phyloP scores from a whole-genome alignment of 495 filamentous ascomycete genomes.

The Astrothelium subdiscretum region DNA sequence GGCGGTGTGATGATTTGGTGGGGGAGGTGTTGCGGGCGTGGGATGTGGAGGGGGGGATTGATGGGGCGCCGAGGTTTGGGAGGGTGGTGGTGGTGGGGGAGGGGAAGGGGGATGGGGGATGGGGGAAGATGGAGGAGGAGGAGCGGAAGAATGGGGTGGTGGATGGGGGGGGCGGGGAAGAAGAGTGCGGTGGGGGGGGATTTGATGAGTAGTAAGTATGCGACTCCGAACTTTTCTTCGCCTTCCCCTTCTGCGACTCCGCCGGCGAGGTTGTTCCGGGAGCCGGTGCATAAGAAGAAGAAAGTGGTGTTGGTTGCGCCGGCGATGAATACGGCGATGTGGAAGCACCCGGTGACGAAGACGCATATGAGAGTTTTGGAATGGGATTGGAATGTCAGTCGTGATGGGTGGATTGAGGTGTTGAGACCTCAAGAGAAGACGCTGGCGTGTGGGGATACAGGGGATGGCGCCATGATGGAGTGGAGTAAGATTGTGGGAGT shows the following conservation, averaged over 20 bases:
- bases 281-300: conserved; percentile 13
- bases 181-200: conserved; percentile 1
- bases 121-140: background rate
- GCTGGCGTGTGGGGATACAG: conserved; percentile 73
- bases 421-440: conserved; percentile 57
- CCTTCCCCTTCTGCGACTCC: background rate
- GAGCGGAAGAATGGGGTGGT: background rate
- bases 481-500: conserved; percentile 58
- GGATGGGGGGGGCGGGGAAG: background rate
- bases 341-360: conserved; percentile 66
- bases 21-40: conserved; percentile 71
- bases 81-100: background rate
- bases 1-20: conserved; percentile 57
- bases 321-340: conserved; percentile 88
- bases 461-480: conserved; percentile 65
- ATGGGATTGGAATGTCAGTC: conserved; percentile 56
- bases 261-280: background rate
- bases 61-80: conserved; percentile 20
- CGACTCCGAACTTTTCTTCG: background rate
- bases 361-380: conserved; percentile 56
- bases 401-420: conserved; percentile 62
- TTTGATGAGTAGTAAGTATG: background rate
- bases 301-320: conserved; percentile 57
- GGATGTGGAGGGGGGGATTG: conserved; percentile 60
- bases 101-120: background rate